Base-by-base conservation (phyloP, 345 rosid genomes). In the Camelina hispida region DNA sequence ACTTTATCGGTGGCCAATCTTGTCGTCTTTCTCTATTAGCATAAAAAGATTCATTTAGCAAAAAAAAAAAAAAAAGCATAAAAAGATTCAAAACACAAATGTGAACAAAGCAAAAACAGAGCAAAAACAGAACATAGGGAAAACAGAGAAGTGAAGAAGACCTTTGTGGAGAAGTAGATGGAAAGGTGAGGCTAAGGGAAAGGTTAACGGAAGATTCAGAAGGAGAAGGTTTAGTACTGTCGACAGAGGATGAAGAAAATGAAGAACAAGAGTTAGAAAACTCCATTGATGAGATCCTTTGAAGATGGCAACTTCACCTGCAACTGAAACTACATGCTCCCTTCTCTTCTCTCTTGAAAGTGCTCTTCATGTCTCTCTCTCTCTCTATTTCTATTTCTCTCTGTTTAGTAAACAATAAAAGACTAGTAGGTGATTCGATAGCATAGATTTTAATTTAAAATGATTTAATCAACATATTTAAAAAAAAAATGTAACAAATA, bases 1-100 rank as follows among this genome's bases (percentile, higher is more conserved):
- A 34, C 48, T 73, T 78, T 50, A 78, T 61, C 13, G 78, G 78
- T 23, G 81, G 81, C 81, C 81, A 73, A 48, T 78, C 61, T 62
- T 61, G 68, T 44, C 73, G 71, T 65, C 63, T 15, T 18, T 32
- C 72, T 65, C 81, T 78, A 34, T 28, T 62, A 20, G 9, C 2
- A 11, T 4, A 69, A 28, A 25, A 56, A 38, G 2, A n/a, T 60
- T 52, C 13, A 54, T n/a, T n/a, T n/a, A n/a, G n/a, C n/a, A n/a
- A n/a, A n/a, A n/a, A n/a, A n/a, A n/a, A n/a, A n/a, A n/a, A n/a
- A n/a, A n/a, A n/a, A n/a, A 20, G 9, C 2, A 11, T 4, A 69
- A 28, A 25, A 56, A 38, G 2, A n/a, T 60, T 52, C 13, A 54
- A 61, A 58, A 54, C 25, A 46, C 14, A 38, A 38, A 62, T 35